A percentile compares a stretch with the other conserved stretches of the same genome.
Conservation (phyloP, 352 stramenopile genomes). For the Globisporangium barbulae region DNA sequence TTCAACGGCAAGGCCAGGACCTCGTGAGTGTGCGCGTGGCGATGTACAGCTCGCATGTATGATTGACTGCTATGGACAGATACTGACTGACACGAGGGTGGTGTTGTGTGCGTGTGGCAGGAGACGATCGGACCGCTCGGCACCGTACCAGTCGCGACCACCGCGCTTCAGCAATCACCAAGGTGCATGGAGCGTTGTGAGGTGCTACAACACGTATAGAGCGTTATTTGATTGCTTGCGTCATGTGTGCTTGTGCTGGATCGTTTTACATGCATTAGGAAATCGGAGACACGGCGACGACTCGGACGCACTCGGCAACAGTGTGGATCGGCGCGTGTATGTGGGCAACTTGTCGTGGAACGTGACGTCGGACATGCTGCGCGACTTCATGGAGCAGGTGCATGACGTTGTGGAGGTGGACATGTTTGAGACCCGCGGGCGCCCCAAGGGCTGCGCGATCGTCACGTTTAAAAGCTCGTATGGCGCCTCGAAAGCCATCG, state of each 20-base stretch:
- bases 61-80: background rate
- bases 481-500: conserved; percentile 82
- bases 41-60: background rate
- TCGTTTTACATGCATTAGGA: background rate
- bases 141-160: conserved; percentile 41
- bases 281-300: background rate
- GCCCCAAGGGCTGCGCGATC: conserved; percentile 92
- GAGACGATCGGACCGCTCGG: conserved; percentile 56
- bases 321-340: conserved; percentile 55
- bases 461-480: conserved; percentile 89
- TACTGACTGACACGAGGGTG: background rate
- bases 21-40: conserved; percentile 33
- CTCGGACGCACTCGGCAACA: conserved; percentile 12
- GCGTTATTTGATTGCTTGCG: background rate
- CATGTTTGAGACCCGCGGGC: conserved; percentile 60
- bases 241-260: background rate
- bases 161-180: conserved; percentile 20
- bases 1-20: conserved; percentile 48
- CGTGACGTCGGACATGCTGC: conserved; percentile 78
- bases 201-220: background rate
- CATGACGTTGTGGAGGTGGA: conserved; percentile 66
- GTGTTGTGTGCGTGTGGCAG: conserved; percentile 27
- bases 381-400: conserved; percentile 76
- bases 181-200: background rate
- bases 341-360: conserved; percentile 86